Conservation (phyloP, 2,329 filamentous ascomycete genomes). For the Alternaria dauci region DNA sequence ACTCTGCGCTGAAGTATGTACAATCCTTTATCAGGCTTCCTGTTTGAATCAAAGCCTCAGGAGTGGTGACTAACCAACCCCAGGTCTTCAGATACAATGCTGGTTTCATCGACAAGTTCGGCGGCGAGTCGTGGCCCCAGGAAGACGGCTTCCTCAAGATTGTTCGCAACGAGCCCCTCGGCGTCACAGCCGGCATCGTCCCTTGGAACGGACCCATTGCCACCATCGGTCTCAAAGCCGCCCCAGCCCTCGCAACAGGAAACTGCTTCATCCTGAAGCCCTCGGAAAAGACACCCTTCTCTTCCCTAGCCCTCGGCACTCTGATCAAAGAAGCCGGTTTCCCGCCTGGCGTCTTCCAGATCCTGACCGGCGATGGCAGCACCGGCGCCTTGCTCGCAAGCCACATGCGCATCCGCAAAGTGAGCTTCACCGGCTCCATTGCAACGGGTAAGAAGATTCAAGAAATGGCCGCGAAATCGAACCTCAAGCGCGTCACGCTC, state of each 20-base stretch:
- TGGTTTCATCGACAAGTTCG: conserved; percentile 47
- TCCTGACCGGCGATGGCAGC: conserved; percentile 49
- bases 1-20: conserved; percentile 45
- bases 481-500: conserved; percentile 55
- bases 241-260: conserved; percentile 47
- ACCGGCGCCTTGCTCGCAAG: conserved; percentile 50
- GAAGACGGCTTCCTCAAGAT: conserved; percentile 58
- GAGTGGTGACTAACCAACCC: conserved; percentile 14
- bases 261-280: conserved; percentile 51
- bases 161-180: conserved; percentile 54
- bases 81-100: conserved; percentile 48
- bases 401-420: conserved; percentile 52
- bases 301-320: conserved; percentile 42
- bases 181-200: conserved; percentile 54
- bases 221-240: conserved; percentile 50
- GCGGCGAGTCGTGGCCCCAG: conserved; percentile 50
- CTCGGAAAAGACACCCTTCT: conserved; percentile 49
- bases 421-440: conserved; percentile 55
- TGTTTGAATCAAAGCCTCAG: neutral
- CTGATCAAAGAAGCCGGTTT: conserved; percentile 50
- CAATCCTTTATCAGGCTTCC: conserved; percentile 15
- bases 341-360: conserved; percentile 54
- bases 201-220: conserved; percentile 55
- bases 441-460: conserved; percentile 52
- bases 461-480: conserved; percentile 52